Base-by-base conservation (phyloP, 2,329 filamentous ascomycete genomes). In the Verticillium nubilum region DNA sequence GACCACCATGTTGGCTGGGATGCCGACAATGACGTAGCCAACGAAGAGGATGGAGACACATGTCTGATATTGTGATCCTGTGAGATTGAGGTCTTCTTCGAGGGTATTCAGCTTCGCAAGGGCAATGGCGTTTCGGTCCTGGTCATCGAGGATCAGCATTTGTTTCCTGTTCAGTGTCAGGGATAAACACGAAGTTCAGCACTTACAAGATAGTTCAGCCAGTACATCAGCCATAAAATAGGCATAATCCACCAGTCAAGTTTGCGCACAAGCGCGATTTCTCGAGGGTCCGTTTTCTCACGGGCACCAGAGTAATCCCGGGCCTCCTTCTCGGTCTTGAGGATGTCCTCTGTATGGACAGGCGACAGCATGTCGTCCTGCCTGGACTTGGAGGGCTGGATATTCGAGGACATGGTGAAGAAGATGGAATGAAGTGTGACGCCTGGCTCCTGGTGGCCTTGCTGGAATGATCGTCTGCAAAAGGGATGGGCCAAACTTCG, bases 101-200 rank as follows among this genome's bases (percentile, higher is more conserved):
- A 86, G 69, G 0, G 79, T 80, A 58, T 83, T 80, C 23, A 86
- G 66, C 35, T 78, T 74, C 2, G 84, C 84, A 23, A 82, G 80
- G 1, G 84, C 83, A 64, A 86, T 84, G 42, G 85, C 81, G 59
- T 82, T 83, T 15, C 79, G 73, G 63, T 83, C 79, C n/a, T 79
- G 68, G 63, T 70, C n/a, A 23, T 19, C 3, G 10, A 58, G 15
- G 10, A 37, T 55, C 1, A 50, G 42, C 6, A 23, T 50, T 13
- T 10, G 4, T 13, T 50, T n/a, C 1, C 42, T 50, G 2, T 10
- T 12, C 1, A 3, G 42, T n/a, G 19, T 50, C 35, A 19, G 25
- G 17, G 7, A 19, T 7, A 23, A n/a, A 3, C 5, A 6, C 2
- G n/a, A 1, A 10, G 10, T 10, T 12, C 9, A 10, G 29, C 10